A percentile compares a stretch with the other conserved stretches of the same genome.
Conservation (phyloP, 805 yeast species). For the Wickerhamiella shivajii region DNA sequence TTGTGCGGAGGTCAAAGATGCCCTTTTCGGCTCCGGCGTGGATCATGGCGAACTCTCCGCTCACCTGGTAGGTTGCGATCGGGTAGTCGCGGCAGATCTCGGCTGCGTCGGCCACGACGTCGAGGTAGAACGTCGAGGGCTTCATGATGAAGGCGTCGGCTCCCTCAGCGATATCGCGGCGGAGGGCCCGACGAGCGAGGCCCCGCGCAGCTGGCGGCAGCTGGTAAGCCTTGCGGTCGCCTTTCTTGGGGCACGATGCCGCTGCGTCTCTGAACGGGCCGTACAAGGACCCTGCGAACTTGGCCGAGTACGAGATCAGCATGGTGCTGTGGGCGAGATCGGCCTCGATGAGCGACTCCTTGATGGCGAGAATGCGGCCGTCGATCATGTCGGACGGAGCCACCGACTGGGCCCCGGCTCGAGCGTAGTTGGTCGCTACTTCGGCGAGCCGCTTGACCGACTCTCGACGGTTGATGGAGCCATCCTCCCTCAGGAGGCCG, state of each 20-base stretch:
- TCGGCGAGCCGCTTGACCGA: constrained; percentile 79
- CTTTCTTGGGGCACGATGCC: constrained; percentile 73
- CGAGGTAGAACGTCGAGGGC: constrained; percentile 91
- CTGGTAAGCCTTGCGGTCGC: constrained; percentile 88
- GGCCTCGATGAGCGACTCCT: constrained; percentile 64
- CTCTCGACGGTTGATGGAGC: constrained; percentile 57
- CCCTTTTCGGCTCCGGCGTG: constrained; percentile 98
- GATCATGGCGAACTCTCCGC: constrained; percentile 95
- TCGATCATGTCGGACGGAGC: constrained; percentile 98
- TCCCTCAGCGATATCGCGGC: constrained; percentile 80
- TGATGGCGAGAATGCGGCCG: constrained; percentile 82
- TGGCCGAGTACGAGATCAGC: constrained; percentile 89
- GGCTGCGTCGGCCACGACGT: constrained; percentile 77
- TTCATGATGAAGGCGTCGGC: constrained; percentile 92
- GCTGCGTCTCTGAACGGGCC: constrained; percentile 99
- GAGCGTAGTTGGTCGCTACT: constrained; percentile 88
- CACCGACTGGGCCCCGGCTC: constrained; percentile 88
- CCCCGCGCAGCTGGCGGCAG: constrained; percentile 89
- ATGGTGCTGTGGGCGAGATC: constrained; percentile 76
- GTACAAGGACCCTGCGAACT: constrained; percentile 77
- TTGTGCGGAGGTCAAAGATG: constrained; percentile 63
- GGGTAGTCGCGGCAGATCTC: constrained; percentile 74
- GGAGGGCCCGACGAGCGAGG: constrained; percentile 79
- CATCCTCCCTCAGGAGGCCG: constrained; percentile 80
- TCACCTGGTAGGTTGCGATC: constrained; percentile 86